These are phyloP conservation scores for Globisporangium canariense DNA, from an alignment of 352 stramenopile genomes.

Conservation along the genomic window DNA sequence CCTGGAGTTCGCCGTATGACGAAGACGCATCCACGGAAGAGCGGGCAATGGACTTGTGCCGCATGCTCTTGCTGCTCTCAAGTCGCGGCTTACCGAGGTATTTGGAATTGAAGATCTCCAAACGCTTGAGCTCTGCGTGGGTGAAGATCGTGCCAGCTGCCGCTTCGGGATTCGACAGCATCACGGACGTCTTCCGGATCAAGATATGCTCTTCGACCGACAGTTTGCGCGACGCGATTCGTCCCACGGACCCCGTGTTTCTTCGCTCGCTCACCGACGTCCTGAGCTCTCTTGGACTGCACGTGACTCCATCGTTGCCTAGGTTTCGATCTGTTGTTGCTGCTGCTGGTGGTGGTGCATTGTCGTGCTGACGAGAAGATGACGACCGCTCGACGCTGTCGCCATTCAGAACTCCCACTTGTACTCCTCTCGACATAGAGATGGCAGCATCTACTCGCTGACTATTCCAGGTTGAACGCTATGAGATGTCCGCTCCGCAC, in stretches of 20 bases:
- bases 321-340: not conserved
- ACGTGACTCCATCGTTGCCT: not conserved
- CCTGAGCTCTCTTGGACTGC: not conserved
- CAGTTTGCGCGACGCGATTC: slow-evolving; percentile 16
- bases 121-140: slow-evolving; percentile 34
- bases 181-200: slow-evolving; percentile 46
- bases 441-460: slow-evolving; percentile 1
- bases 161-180: slow-evolving; percentile 42
- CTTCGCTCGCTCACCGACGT: not conserved
- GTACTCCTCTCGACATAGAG: slow-evolving; percentile 12
- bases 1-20: slow-evolving; percentile 13
- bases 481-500: not conserved
- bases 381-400: not conserved
- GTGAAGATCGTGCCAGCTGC: slow-evolving; percentile 36
- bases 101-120: slow-evolving; percentile 42
- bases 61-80: slow-evolving; percentile 11
- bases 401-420: slow-evolving; percentile 10
- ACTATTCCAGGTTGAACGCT: not conserved
- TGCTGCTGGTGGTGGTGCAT: not conserved
- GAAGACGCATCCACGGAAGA: slow-evolving; percentile 17
- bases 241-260: not conserved
- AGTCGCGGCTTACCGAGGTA: slow-evolving; percentile 27
- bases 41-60: not conserved
- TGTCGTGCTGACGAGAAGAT: not conserved
- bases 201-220: slow-evolving; percentile 39